A percentile compares a stretch with the other conserved stretches of the same genome.
Evolutionary conservation across 371 early-diverging fungal genomes (phyloP).

Genomic region (Syncephalastrum contaminatum): DNA sequence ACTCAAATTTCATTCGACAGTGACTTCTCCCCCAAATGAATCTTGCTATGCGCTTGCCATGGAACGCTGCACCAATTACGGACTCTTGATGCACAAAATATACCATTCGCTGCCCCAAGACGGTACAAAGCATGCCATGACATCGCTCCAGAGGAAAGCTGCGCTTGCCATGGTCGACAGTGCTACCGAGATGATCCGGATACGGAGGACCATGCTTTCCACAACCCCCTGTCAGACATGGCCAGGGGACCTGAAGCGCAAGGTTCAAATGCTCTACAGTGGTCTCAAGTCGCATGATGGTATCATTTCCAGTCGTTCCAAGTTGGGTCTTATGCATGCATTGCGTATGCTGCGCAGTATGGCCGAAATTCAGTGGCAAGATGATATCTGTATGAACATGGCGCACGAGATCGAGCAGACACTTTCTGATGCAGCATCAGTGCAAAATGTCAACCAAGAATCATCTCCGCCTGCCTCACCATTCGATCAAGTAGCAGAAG

Average conservation of each 20-base stretch:
- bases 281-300: slow-evolving; percentile 21
- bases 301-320: slow-evolving; percentile 14
- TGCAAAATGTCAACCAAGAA: slow-evolving; percentile 2
- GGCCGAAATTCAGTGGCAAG: slow-evolving; percentile 30
- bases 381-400: slow-evolving; percentile 22
- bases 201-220: slow-evolving; percentile 17
- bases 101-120: slow-evolving; percentile 12
- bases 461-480: not conserved
- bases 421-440: slow-evolving; percentile 3
- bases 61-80: slow-evolving; percentile 29
- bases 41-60: slow-evolving; percentile 11
- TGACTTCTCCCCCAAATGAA: no score
- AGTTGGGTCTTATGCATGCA: slow-evolving; percentile 25
- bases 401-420: slow-evolving; percentile 18
- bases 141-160: slow-evolving; percentile 16
- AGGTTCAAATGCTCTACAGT: slow-evolving; percentile 18
- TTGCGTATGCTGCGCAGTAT: slow-evolving; percentile 19
- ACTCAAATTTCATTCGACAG: slow-evolving; percentile 10
- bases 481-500: not conserved
- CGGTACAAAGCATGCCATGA: slow-evolving; percentile 6
- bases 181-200: slow-evolving; percentile 21
- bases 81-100: slow-evolving; percentile 12
- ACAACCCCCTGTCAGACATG: slow-evolving; percentile 27
- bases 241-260: slow-evolving; percentile 26
- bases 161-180: slow-evolving; percentile 21